Conservation (phyloP, 805 yeast genomes). For the Tetrapisispora nanseiensis region DNA sequence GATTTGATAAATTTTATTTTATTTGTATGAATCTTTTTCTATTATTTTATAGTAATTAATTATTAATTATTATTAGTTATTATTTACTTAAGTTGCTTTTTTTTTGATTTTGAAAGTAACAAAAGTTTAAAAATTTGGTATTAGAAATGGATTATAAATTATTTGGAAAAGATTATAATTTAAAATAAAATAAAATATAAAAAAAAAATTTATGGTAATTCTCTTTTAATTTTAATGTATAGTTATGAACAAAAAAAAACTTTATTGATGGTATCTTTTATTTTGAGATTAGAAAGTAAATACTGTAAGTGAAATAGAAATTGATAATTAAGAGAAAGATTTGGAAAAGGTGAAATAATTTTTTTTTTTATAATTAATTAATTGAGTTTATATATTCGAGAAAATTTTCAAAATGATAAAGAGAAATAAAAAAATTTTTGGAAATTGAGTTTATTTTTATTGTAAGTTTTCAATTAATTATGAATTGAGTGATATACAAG, state of each 20-base stretch:
- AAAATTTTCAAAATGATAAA: neutral
- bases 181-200: too few relatives aligned
- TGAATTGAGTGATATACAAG: too few relatives aligned
- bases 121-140: neutral
- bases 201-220: neutral
- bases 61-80: constrained; percentile 4
- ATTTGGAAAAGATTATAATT: neutral
- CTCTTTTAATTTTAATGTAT: neutral
- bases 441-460: too few relatives aligned
- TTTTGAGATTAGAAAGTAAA: neutral
- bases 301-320: neutral
- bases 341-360: neutral
- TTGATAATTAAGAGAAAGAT: neutral
- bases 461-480: too few relatives aligned
- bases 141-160: neutral
- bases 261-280: constrained; percentile 2
- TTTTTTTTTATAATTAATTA: too few relatives aligned
- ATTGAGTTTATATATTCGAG: constrained; percentile 2
- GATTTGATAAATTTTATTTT: neutral
- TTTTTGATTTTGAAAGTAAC: neutral
- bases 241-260: constrained; percentile 3
- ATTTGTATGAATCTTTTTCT: neutral
- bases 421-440: too few relatives aligned
- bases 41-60: constrained; percentile 2
- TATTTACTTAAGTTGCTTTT: neutral